Percentiles rank a stretch among this genome's conserved stretches.
Evolutionary conservation across 2,329 filamentous ascomycete genomes (phyloP).

Genomic region (Monosporascus sp.): DNA sequence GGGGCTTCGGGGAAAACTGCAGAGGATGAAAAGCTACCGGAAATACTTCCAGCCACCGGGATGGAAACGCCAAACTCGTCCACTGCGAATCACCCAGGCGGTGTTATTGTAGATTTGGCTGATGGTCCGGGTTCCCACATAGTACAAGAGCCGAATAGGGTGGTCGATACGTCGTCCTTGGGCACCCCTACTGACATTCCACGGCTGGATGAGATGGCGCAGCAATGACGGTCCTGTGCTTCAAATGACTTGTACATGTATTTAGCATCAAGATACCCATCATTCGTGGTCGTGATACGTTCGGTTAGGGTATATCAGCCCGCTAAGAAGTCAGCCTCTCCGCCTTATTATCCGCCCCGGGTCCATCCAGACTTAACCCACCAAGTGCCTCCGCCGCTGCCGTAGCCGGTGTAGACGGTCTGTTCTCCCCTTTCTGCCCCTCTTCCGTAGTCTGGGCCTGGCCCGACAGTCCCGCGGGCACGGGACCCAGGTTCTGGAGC

Average conservation of each 20-base stretch:
- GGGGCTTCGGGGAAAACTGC: conserved; percentile 11
- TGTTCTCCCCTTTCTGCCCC: conserved; percentile 24
- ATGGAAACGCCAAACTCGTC: conserved; percentile 2
- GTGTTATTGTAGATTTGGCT: background rate
- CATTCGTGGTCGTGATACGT: too few species aligned
- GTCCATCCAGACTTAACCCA: conserved; percentile 12
- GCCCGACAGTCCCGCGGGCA: conserved; percentile 29
- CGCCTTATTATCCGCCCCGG: background rate
- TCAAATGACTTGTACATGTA: too few species aligned
- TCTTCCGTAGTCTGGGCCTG: conserved; percentile 29
- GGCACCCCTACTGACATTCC: too few species aligned
- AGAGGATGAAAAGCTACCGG: conserved; percentile 1
- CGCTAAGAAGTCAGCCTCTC: background rate
- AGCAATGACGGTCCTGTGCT: background rate
- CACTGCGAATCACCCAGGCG: background rate
- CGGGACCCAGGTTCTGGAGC: conserved; percentile 31
- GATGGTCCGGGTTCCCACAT: too few species aligned
- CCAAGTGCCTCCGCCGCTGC: conserved; percentile 29
- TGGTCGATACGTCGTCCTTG: background rate
- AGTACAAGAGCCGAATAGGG: background rate
- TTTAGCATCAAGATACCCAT: too few species aligned
- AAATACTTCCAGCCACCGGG: conserved; percentile 4
- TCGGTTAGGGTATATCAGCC: background rate
- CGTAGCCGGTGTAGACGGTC: conserved; percentile 20
- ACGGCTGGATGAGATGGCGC: background rate